phyloP scores from a whole-genome alignment of 164 flowering plant species.

The Taxillus chinensis region DNA sequence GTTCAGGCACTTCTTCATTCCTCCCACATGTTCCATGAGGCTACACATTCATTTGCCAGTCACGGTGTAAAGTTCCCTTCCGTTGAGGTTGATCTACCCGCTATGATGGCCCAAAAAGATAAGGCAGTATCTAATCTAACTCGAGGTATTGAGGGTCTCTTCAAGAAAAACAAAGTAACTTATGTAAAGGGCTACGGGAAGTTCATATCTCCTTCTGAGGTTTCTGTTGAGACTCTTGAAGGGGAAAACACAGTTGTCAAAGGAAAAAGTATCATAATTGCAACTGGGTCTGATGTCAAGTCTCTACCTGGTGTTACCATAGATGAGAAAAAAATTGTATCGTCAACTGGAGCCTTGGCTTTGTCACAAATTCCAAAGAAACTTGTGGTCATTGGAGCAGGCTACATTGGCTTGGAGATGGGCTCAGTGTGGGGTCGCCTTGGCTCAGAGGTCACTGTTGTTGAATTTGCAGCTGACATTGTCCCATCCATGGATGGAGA shows the following conservation, averaged over 20 bases:
- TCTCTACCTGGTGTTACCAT: constrained; percentile 78
- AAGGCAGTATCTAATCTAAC: constrained; percentile 75
- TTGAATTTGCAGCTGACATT: constrained; percentile 79
- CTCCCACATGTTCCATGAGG: constrained; percentile 95
- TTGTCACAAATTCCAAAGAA: constrained; percentile 72
- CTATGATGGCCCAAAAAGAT: constrained; percentile 88
- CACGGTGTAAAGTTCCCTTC: constrained; percentile 78
- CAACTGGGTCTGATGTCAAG: constrained; percentile 91
- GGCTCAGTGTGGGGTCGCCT: constrained; percentile 90
- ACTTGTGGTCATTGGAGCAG: constrained; percentile 84
- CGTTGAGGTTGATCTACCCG: constrained; percentile 81
- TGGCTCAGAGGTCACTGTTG: constrained; percentile 84
- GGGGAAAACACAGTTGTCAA: constrained; percentile 65
- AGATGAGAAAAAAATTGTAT: constrained; percentile 83
- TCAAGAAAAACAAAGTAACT: constrained; percentile 88
- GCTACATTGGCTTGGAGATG: constrained; percentile 91
- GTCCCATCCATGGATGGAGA: constrained; percentile 85
- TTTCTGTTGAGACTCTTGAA: constrained; percentile 70
- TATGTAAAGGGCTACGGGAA: constrained; percentile 91
- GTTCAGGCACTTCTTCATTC: constrained; percentile 86
- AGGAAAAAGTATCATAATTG: constrained; percentile 80
- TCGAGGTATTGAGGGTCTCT: constrained; percentile 78
- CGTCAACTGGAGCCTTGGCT: constrained; percentile 87
- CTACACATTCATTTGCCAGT: constrained; percentile 59
- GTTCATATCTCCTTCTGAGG: constrained; percentile 68